Evolutionary conservation across 306 rosid genomes (phyloP).

Genomic region (Prunus davidiana): DNA sequence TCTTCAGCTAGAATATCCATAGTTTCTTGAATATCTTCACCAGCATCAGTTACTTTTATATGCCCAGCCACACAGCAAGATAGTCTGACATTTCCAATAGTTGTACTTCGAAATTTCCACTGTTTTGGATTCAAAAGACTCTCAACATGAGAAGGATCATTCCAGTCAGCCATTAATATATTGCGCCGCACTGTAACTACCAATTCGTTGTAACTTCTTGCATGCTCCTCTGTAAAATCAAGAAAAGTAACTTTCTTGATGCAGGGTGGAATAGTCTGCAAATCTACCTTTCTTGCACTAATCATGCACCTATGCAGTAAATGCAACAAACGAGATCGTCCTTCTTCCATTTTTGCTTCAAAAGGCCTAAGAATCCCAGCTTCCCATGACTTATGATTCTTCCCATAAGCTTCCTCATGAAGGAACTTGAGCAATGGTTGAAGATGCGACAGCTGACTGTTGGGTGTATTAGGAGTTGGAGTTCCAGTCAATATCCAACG

Average conservation of each 20-base stretch:
- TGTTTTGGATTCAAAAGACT: constrained; percentile 89
- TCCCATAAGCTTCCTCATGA: constrained; percentile 92
- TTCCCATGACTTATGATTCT: constrained; percentile 88
- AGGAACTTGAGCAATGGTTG: constrained; percentile 94
- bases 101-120: constrained; percentile 80
- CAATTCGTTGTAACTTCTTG: constrained; percentile 87
- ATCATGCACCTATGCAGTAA: constrained; percentile 82
- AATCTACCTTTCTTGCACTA: constrained; percentile 84
- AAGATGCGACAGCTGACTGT: constrained; percentile 87
- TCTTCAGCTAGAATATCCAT: constrained; percentile 77
- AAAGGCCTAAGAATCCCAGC: constrained; percentile 91
- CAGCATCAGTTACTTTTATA: constrained; percentile 92
- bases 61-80: constrained; percentile 98
- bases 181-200: constrained; percentile 90
- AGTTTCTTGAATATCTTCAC: constrained; percentile 96
- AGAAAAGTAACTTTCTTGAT: constrained; percentile 60
- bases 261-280: constrained; percentile 87
- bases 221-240: constrained; percentile 80
- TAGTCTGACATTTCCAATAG: constrained; percentile 77
- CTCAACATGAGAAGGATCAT: constrained; percentile 94
- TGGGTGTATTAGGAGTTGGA: constrained; percentile 96
- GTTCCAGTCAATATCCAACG: constrained; percentile 99
- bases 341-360: constrained; percentile 98
- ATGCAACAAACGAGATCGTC: constrained; percentile 71
- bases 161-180: constrained; percentile 97